Evolutionary conservation across 2,329 filamentous ascomycete species (phyloP).

Genomic region (Neobulgaria alba): DNA sequence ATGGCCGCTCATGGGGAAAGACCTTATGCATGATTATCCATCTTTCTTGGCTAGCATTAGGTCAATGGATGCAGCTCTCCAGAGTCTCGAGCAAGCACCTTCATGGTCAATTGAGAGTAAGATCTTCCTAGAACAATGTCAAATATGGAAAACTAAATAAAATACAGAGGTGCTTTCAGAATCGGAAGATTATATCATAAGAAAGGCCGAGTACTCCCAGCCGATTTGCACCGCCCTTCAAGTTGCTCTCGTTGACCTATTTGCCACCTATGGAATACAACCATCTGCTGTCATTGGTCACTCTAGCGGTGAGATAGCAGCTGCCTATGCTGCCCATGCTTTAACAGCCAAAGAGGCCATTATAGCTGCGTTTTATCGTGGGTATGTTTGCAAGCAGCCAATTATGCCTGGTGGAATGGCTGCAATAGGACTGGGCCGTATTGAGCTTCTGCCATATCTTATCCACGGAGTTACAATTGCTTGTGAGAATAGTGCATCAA

Average conservation of each 20-base stretch:
- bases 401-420: constrained; percentile 37
- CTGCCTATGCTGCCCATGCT: constrained; percentile 29
- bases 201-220: constrained; percentile 13
- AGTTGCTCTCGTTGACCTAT: constrained; percentile 14
- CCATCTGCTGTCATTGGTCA: constrained; percentile 32
- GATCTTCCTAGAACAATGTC: neutral
- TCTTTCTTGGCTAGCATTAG: neutral
- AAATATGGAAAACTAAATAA: constrained; percentile 26
- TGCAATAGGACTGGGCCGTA: constrained; percentile 32
- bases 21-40: neutral
- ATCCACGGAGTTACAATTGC: constrained; percentile 22
- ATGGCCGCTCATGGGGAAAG: neutral
- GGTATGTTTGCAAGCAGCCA: constrained; percentile 1
- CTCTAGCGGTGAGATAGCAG: constrained; percentile 35
- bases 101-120: neutral
- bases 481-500: constrained; percentile 23
- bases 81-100: neutral
- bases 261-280: constrained; percentile 20
- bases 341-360: neutral
- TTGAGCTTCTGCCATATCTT: constrained; percentile 14
- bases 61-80: neutral
- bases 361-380: constrained; percentile 7
- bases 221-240: constrained; percentile 18
- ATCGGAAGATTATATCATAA: constrained; percentile 9
- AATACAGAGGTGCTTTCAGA: constrained; percentile 14